Evolutionary conservation across 139 green algal species (phyloP).

Genomic region (Chlamydomonas sp.): DNA sequence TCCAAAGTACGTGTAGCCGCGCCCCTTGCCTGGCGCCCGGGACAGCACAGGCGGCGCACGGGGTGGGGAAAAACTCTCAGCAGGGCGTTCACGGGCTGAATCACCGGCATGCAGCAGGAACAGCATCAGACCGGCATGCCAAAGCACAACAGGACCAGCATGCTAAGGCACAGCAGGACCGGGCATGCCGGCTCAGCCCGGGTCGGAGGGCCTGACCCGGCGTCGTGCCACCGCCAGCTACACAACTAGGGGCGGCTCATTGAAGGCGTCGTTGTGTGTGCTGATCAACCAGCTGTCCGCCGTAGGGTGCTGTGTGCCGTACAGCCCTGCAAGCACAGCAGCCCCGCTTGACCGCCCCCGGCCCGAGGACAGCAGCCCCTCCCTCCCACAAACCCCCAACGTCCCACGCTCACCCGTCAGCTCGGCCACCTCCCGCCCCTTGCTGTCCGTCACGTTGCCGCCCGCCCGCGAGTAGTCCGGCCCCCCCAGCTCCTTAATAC

Average conservation of each 20-base stretch:
- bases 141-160: neutral
- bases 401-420: constrained; percentile 32
- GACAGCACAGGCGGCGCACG: no score
- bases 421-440: constrained; percentile 56
- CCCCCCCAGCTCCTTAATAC: constrained; percentile 96
- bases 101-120: neutral
- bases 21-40: constrained; percentile 26
- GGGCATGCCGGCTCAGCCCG: no score
- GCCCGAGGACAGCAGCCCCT: neutral
- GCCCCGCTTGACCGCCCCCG: neutral
- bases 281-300: no score
- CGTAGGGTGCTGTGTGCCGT: no score
- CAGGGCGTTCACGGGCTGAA: no score
- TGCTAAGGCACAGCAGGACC: neutral
- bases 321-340: constrained; percentile 24
- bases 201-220: no score
- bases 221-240: no score
- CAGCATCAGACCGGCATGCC: neutral
- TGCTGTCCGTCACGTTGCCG: constrained; percentile 75
- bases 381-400: neutral
- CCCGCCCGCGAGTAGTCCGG: constrained; percentile 90
- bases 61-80: no score
- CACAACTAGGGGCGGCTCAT: no score
- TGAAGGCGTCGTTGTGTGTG: no score
- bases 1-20: constrained; percentile 91